Base-by-base conservation (phyloP, 192 early-diverging fungal species). In the Backusella macrospora region DNA sequence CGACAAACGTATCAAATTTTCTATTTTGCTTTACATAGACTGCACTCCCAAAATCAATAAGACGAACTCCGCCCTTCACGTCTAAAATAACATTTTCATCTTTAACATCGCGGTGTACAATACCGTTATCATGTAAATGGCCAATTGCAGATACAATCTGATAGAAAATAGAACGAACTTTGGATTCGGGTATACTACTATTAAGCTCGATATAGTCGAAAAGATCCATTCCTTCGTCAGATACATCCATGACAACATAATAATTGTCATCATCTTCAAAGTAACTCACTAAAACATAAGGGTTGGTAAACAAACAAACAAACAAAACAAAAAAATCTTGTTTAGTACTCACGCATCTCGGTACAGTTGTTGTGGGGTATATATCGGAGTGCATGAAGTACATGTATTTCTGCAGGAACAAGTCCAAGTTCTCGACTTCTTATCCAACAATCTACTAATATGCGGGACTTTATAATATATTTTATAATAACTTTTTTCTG, bases 41-140 rank as follows among this genome's bases (percentile, higher is more conserved):
- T 0, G 92, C 86, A 48, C 94, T 74, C 4, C 94, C 94, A 81
- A 96, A 96, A 71, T 96, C 94, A 65, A 95, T 94, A 48, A 96
- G 73, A 65, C 90, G 88, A 29, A 92, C 86, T 14, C 82, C 62
- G 0, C 89, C 90, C 0, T 64, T 65, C 15, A 85, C 80, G 77
- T 84, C 80, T n/a, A 95, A 78, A 65, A 95, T 78, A 15, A 96
- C 77, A 68, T 96, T 96, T 75, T 96, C 95, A 16, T 94, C 88
- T 77, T 96, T 96, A 76, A 96, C 92, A 76, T 96, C 88, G 29
- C 95, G 81, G 76, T 85, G 84, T 29, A 88, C 90, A 69, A 93
- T 88, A 10, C 82, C 80, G 59, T 87, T 79, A 68, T 74, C 71
- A 76, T 92, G 90, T 13, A 86, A 62, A 66, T 86, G 82, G 45